Evolutionary conservation across 441 rosid species (phyloP), one percentile per base, ranked within the genome.

Genomic region (Viola pubescens): DNA sequence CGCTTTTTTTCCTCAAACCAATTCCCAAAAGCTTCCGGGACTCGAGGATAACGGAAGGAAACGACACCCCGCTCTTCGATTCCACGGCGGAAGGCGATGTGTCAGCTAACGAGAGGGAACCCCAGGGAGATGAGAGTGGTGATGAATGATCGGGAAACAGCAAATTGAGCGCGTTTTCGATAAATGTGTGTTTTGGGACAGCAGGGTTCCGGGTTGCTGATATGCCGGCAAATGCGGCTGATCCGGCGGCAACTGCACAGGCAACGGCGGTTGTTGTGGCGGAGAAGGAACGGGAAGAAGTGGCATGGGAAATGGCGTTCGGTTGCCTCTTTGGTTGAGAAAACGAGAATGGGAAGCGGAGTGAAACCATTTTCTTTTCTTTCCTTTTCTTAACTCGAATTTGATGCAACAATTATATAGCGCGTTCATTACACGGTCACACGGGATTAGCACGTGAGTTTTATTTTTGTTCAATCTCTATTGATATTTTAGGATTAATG

Each of bases 301-400:
- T 39, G 74, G 69, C 52, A 58, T 7, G 56, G 60, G 70, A 37
- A 58, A 55, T 55, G 43, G 19, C 12, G 49, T 47, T 60, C 5
- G 58, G 65, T 40, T 7, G 73, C 64, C 41, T 59, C 4, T 60
- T 44, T 42, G 87, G 85, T 81, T 77, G 96, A 82, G 87, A 78
- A 72, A 86, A 82, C 82, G 68, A 86, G 88, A 84, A 86, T 7
- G 97, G 97, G 69, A 86, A 86, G 54, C 94, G 84, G 52, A 91
- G 72, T 10, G 90, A 85, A 60, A 75, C 82, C 88, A 87, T 89
- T 37, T 60, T 52, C 2, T 5, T 34, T 26, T 48, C 16, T 8
- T 34, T 26, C 38, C 16, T 8, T 6, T 43, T 43, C 46, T 43
- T 43, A 9, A 6, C 46, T 6, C 46, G 46, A 3, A 43, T 43